Conservation (phyloP, 768 basidiomycete genomes). For the Boletus sp. region DNA sequence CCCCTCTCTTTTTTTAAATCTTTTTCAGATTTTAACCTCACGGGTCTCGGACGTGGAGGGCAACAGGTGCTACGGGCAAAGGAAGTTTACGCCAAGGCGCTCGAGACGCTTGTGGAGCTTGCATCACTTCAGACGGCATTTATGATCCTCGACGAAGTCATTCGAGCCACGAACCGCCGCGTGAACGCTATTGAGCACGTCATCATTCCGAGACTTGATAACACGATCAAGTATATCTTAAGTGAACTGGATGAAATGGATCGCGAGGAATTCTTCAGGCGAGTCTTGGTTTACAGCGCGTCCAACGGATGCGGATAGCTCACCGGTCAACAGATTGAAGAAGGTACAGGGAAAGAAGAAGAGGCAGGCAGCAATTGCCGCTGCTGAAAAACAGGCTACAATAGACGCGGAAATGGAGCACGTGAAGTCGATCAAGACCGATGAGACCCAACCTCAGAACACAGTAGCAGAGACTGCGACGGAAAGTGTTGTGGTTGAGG, state of each 20-base stretch:
- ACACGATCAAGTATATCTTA: conserved; percentile 97
- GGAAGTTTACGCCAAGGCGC: conserved; percentile 96
- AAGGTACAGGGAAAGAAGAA: conserved; percentile 99
- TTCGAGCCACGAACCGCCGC: conserved; percentile 96
- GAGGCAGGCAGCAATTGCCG: conserved; percentile 56
- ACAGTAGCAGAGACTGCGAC: background rate
- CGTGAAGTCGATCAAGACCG: background rate
- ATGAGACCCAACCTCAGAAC: conserved; percentile 6
- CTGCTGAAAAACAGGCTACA: conserved; percentile 21
- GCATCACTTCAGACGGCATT: conserved; percentile 97
- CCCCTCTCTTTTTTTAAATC: background rate
- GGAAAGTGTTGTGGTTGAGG: conserved; percentile 8
- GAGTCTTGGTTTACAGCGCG: conserved; percentile 13
- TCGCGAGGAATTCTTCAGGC: conserved; percentile 92
- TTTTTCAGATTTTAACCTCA: conserved; percentile 87
- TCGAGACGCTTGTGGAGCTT: conserved; percentile 95
- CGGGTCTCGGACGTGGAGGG: conserved; percentile 93
- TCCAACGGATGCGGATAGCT: background rate
- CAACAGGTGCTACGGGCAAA: conserved; percentile 94
- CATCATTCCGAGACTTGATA: conserved; percentile 91
- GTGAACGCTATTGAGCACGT: conserved; percentile 99
- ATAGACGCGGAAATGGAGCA: conserved; percentile 6
- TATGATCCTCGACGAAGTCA: conserved; percentile 97
- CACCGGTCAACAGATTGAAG: conserved; percentile 61
- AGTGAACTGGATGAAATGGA: conserved; percentile 99